These are phyloP conservation scores for Hansenula lynferdii DNA, from an alignment of 1,139 yeast genomes.

Conservation along the genomic window DNA sequence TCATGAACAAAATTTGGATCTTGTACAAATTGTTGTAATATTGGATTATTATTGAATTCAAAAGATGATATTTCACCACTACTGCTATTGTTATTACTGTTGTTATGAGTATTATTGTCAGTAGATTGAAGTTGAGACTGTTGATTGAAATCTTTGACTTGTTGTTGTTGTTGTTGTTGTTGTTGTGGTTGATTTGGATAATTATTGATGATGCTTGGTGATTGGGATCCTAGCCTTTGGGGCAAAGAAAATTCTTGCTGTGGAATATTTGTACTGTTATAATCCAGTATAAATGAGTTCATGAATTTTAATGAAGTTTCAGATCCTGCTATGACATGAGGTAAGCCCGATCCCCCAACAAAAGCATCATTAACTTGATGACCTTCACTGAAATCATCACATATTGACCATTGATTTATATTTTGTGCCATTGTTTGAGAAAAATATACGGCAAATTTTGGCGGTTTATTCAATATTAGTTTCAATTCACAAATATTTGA, in stretches of 20 bases:
- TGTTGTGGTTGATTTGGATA: conserved; percentile 6
- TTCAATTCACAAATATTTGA: conserved; percentile 46
- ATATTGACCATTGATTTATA: conserved; percentile 70
- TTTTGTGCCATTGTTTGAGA: conserved; percentile 30
- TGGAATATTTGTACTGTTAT: conserved; percentile 27
- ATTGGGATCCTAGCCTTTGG: conserved; percentile 12
- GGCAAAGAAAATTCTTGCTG: conserved; percentile 20
- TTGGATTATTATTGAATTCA: conserved; percentile 9
- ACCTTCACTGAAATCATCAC: conserved; percentile 80
- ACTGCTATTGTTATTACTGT: not conserved
- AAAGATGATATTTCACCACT: not conserved
- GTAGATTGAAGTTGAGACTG: conserved; percentile 6
- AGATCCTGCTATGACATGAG: conserved; percentile 44
- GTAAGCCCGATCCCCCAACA: conserved; percentile 41
- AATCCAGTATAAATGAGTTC: conserved; percentile 49
- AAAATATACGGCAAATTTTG: conserved; percentile 74
- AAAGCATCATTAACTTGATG: conserved; percentile 71
- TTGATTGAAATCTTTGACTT: no score
- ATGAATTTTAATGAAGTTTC: conserved; percentile 48
- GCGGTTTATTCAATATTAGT: conserved; percentile 50
- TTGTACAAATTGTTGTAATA: conserved; percentile 18
- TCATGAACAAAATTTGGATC: conserved; percentile 11
- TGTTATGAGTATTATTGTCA: not conserved
- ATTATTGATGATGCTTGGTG: conserved; percentile 11
- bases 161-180: conserved; percentile 7